Evolutionary conservation across 345 rosid species (phyloP).

Genomic region (Anastatica hierochuntica): DNA sequence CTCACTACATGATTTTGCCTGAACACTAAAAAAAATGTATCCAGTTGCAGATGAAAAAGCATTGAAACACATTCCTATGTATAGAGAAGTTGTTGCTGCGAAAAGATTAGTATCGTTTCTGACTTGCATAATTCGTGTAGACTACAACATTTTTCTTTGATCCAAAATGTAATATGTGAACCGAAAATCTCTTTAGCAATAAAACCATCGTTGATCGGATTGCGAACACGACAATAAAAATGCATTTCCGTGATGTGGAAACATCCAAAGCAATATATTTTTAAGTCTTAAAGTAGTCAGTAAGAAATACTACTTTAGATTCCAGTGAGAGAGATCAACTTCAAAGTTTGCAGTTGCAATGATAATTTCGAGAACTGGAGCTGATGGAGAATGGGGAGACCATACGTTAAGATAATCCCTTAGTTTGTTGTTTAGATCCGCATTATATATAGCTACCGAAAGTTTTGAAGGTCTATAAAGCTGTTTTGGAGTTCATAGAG

Average conservation of each 20-base stretch:
- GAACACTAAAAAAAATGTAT: too few relatives aligned
- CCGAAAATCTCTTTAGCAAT: constrained; percentile 74
- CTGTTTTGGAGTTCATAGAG: constrained; percentile 37
- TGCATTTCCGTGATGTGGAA: not conserved
- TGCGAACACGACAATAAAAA: too few relatives aligned
- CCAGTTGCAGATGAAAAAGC: too few relatives aligned
- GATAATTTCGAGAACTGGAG: constrained; percentile 66
- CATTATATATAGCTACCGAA: constrained; percentile 67
- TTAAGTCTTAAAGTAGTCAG: too few relatives aligned
- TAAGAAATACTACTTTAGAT: constrained; percentile 35
- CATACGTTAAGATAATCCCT: constrained; percentile 53
- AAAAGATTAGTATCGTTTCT: constrained; percentile 51
- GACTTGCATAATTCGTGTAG: constrained; percentile 64
- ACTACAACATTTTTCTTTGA: constrained; percentile 49
- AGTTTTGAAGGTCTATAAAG: constrained; percentile 73
- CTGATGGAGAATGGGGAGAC: constrained; percentile 70
- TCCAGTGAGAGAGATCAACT: constrained; percentile 64
- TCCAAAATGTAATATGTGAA: constrained; percentile 67
- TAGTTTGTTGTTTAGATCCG: constrained; percentile 58
- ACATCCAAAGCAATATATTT: too few relatives aligned
- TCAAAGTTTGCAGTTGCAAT: constrained; percentile 80
- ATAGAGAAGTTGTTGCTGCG: too few relatives aligned
- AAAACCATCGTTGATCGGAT: constrained; percentile 67
- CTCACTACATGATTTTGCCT: constrained; percentile 65
- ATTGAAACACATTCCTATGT: too few relatives aligned